phyloP scores from a whole-genome alignment of 179 eudicot species.

The Patellifolia procumbens region DNA sequence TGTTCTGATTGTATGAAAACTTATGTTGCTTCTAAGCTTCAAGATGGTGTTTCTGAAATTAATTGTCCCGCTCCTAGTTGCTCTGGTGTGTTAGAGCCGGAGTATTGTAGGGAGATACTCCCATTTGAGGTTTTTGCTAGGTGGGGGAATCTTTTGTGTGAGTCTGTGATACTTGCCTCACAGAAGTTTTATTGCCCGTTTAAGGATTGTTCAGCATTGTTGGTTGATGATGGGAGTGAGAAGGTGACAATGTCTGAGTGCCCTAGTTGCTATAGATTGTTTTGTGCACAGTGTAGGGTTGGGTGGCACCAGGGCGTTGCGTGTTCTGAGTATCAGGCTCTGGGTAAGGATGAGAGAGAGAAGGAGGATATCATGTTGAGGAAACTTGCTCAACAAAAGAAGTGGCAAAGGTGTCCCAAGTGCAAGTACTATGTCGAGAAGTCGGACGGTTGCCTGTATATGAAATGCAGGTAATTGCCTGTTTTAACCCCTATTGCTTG shows the following conservation, averaged over 20 bases:
- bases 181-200: conserved; percentile 67
- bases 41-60: conserved; percentile 42
- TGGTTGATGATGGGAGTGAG: conserved; percentile 48
- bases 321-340: conserved; percentile 54
- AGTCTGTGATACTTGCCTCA: conserved; percentile 49
- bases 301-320: conserved; percentile 60
- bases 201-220: conserved; percentile 60
- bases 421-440: conserved; percentile 66
- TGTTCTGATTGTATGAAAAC: conserved; percentile 55
- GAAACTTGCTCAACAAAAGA: conserved; percentile 49
- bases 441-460: conserved; percentile 56
- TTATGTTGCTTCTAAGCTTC: conserved; percentile 52
- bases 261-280: conserved; percentile 50
- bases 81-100: conserved; percentile 45
- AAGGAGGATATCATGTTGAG: conserved; percentile 48
- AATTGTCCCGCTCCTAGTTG: conserved; percentile 52
- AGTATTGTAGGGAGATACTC: conserved; percentile 44
- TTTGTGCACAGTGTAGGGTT: conserved; percentile 69
- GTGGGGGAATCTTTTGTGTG: conserved; percentile 56
- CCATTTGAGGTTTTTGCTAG: conserved; percentile 49
- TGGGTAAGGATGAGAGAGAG: conserved; percentile 40
- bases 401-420: conserved; percentile 66
- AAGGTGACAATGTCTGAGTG: conserved; percentile 45
- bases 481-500: background rate
- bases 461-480: conserved; percentile 61